These are phyloP conservation scores for Globisporangium okanoganense DNA, from an alignment of 352 stramenopile species.

Conservation along the genomic window DNA sequence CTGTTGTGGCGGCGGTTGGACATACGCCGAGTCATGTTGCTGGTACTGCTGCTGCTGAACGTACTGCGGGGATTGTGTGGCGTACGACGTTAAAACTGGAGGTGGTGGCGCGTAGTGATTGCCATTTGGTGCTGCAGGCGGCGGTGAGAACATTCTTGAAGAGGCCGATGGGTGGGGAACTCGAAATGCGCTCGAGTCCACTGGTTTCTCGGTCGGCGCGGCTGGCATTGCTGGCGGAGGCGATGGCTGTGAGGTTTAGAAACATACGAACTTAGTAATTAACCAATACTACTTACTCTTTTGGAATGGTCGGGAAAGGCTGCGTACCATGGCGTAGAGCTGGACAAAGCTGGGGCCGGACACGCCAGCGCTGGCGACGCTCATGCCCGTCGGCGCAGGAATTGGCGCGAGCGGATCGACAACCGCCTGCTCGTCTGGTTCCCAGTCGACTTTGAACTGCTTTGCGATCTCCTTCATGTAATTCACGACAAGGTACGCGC, in stretches of 20 bases:
- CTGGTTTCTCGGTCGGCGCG: constrained; percentile 27
- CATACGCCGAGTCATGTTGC: constrained; percentile 1
- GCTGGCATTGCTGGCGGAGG: constrained; percentile 42
- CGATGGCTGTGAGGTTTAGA: constrained; percentile 14
- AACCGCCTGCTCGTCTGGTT: constrained; percentile 74
- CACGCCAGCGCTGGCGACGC: constrained; percentile 69
- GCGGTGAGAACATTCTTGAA: constrained; percentile 22
- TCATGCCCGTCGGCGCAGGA: constrained; percentile 84
- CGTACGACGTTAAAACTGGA: constrained; percentile 19
- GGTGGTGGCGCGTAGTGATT: constrained; percentile 5
- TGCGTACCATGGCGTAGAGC: constrained; percentile 58
- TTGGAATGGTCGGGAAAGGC: too few species aligned
- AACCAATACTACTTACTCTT: neutral
- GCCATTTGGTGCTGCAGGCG: constrained; percentile 7
- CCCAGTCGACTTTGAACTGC: constrained; percentile 94
- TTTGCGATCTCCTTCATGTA: constrained; percentile 97
- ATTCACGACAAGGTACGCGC: constrained; percentile 92
- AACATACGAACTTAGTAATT: neutral
- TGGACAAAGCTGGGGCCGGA: constrained; percentile 82
- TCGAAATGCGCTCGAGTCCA: constrained; percentile 6
- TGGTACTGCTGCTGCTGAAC: constrained; percentile 16
- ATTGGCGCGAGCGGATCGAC: constrained; percentile 84
- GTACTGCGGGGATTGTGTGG: constrained; percentile 5
- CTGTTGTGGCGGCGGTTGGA: constrained; percentile 9
- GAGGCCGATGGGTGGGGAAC: constrained; percentile 16